Base-by-base conservation (phyloP, 257 asterid genomes). In the Hygrophila difformis region DNA sequence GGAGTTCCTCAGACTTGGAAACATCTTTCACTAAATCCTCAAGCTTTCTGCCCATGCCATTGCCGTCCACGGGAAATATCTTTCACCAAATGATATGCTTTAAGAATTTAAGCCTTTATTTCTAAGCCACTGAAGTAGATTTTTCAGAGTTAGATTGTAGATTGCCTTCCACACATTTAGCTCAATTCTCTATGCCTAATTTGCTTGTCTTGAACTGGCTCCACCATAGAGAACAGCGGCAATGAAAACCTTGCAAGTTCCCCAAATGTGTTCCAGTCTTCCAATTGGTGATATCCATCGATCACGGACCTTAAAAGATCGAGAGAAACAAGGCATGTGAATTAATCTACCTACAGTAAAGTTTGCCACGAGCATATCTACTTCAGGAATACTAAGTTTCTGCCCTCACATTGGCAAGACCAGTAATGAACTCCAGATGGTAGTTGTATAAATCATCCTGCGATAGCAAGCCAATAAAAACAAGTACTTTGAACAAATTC, bases 161-260 rank as follows among this genome's bases (percentile, higher is more conserved):
- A n/a, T n/a, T n/a, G n/a, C 46, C 63, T 35, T 61, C 54, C 18
- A 70, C 40, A 26, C 53, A 73, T 65, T 73, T 73, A 70, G 54
- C 63, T 65, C 69, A 65, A 47, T 57, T 70, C 73, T 35, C 50
- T 69, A 44, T 70, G 73, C 40, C 57, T 65, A n/a, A 64, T 29
- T 41, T 64, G 62, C 37, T 72, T 72, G 33, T 73, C 64, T 1
- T 72, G 76, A 3, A 72, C 80, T 0, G 80, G 80, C 61, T 72
- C 80, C 5, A 76, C 76, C 51, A 72, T 72, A 18, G 77, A 70
- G 55, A 70, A 70, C n/a, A 70, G 20, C 18, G 80, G 80, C 3
- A 72, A 70, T 0, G 80, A n/a, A n/a, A n/a, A n/a, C n/a, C n/a
- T n/a, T n/a, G n/a, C 81, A n/a, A 69, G 73, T 61, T 72, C 68